These are phyloP conservation scores for Salicornia ramosissima DNA, from an alignment of 148 eudicot species.

Conservation along the genomic window DNA sequence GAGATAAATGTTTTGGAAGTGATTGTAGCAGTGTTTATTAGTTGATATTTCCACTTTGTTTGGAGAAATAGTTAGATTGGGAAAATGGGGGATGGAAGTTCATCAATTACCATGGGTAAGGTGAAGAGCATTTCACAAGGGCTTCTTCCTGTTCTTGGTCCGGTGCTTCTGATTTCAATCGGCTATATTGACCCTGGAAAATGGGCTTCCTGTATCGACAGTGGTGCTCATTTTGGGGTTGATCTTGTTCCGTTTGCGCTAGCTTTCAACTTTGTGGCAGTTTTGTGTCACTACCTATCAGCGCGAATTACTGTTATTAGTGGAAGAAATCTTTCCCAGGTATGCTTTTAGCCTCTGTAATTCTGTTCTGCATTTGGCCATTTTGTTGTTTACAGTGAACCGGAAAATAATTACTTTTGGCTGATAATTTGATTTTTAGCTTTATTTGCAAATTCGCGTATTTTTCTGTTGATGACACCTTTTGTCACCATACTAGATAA, in stretches of 20 bases:
- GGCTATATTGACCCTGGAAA: slow-evolving; percentile 91
- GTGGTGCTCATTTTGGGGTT: slow-evolving; percentile 80
- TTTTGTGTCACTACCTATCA: slow-evolving; percentile 75
- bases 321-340: slow-evolving; percentile 87
- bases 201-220: slow-evolving; percentile 76
- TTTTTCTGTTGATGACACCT: not conserved
- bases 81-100: slow-evolving; percentile 5
- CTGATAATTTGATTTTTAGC: not conserved
- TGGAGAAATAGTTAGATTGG: too few species aligned
- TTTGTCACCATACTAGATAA: not conserved
- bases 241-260: slow-evolving; percentile 53
- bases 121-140: slow-evolving; percentile 18
- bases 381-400: not conserved
- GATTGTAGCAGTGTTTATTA: not conserved
- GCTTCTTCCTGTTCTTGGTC: slow-evolving; percentile 49
- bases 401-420: not conserved
- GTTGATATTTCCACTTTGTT: not conserved
- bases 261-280: slow-evolving; percentile 55
- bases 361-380: not conserved
- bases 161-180: slow-evolving; percentile 56
- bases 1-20: not conserved
- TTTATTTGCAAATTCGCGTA: not conserved
- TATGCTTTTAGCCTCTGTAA: slow-evolving; percentile 9
- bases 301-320: slow-evolving; percentile 62
- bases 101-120: not conserved